Conservation (phyloP, 345 rosid genomes). For the Lenwebbia sp. region DNA sequence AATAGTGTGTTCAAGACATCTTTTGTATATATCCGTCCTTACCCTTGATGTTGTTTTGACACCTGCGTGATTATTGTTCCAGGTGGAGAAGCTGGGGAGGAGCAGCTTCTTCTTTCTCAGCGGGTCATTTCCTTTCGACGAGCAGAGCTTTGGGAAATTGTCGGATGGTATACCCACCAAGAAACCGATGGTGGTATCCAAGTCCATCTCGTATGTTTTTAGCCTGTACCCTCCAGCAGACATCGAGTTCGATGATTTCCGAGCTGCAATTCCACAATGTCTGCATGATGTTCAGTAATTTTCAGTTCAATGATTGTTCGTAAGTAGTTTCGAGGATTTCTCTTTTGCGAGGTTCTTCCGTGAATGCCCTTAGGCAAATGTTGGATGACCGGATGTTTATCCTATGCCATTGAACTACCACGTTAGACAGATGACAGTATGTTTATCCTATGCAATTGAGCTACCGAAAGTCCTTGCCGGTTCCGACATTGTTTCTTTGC, state of each 20-base stretch:
- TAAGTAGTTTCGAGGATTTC: not conserved
- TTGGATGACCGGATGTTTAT: not conserved
- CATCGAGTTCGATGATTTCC: conserved; percentile 40
- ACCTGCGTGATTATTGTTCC: not conserved
- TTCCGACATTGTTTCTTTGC: not conserved
- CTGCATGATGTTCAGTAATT: conserved; percentile 14
- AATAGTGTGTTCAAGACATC: not conserved
- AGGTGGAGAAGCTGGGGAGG: conserved; percentile 76
- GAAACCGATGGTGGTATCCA: conserved; percentile 49
- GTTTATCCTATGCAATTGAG: not conserved
- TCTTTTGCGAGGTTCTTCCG: not conserved
- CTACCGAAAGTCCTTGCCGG: not conserved
- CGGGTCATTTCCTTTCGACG: conserved; percentile 58
- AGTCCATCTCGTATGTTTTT: conserved; percentile 66
- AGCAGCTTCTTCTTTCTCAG: conserved; percentile 78
- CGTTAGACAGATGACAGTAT: not conserved
- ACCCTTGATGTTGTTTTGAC: not conserved
- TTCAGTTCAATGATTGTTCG: not conserved
- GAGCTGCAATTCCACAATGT: conserved; percentile 11
- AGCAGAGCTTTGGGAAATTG: conserved; percentile 52
- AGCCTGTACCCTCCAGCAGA: conserved; percentile 46
- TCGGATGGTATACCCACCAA: conserved; percentile 14
- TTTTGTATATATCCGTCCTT: not conserved
- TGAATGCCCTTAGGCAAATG: not conserved
- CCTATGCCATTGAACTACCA: too few species aligned